Evolutionary conservation across 306 rosid genomes (phyloP), one percentile per base, ranked within the genome.

Genomic region (Mucuna pruriens): DNA sequence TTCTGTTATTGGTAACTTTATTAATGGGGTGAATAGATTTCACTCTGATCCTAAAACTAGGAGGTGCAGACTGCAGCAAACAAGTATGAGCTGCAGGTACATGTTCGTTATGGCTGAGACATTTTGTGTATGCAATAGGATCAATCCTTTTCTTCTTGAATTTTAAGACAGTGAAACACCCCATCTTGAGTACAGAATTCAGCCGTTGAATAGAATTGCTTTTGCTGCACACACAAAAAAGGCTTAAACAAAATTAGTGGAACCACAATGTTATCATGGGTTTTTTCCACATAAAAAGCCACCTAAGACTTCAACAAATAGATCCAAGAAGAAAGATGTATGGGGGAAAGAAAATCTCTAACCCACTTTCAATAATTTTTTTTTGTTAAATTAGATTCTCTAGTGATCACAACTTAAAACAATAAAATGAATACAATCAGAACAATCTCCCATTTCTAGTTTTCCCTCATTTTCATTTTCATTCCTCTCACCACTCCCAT

Each of bases 91-190:
- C 49, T 3, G 89, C 45, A 26, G 97, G 88, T 6, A 70, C 66
- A 52, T 76, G 79, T 54, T 90, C 92, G 38, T 55, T 82, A 4
- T 48, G 80, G 80, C 55, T 83, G 46, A 46, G 62, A 19, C 80
- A 80, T 48, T 80, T 81, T 46, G 38, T n/a, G 33, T 58, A 25
- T 55, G 45, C 58, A 25, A 60, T 84, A 82, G 84, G 88, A 38
- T 90, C 90, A 1, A 69, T 19, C 84, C 78, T 88, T 75, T 90
- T 91, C 91, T 90, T 91, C 87, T 87, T 88, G 85, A 74, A 20
- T 90, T 89, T 95, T 78, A 90, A 83, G 39, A 78, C 89, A 15
- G 87, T 49, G 72, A 93, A 95, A 88, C 98, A 93, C 61, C 94
- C 97, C 99, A 95, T 93, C 76, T 69, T 84, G 26, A 7, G 49